phyloP scores from a whole-genome alignment of 1,284 basidiomycete genomes.

The Tilletiaria anomala region DNA sequence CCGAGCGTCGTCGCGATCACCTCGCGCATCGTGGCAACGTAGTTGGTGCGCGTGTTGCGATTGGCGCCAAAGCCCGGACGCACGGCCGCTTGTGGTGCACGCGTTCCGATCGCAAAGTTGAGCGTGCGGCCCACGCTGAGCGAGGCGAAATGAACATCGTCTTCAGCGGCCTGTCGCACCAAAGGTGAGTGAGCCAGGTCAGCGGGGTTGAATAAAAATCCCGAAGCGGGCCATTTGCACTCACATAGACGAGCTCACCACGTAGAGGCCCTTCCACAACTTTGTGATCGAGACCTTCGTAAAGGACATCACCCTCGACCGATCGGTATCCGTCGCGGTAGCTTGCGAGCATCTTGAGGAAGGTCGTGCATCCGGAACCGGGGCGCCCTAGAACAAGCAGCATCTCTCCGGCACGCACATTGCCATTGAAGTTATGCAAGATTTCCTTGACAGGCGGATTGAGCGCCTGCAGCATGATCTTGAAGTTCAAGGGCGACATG shows the following conservation, averaged over 20 bases:
- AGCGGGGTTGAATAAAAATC: slow-evolving; percentile 3
- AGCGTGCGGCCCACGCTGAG: slow-evolving; percentile 23
- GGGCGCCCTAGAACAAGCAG: slow-evolving; percentile 31
- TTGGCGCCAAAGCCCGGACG: slow-evolving; percentile 2
- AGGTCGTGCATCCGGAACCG: slow-evolving; percentile 26
- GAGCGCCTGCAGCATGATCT: slow-evolving; percentile 4
- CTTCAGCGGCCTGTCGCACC: neutral
- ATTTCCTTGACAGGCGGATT: slow-evolving; percentile 23
- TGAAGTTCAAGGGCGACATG: slow-evolving; percentile 9
- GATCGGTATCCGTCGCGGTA: slow-evolving; percentile 28
- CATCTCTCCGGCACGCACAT: slow-evolving; percentile 34
- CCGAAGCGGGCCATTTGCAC: too few relatives aligned
- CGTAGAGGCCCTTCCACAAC: slow-evolving; percentile 18
- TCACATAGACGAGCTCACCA: slow-evolving; percentile 11
- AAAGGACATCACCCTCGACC: slow-evolving; percentile 18
- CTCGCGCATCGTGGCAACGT: slow-evolving; percentile 16
- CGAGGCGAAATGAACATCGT: slow-evolving; percentile 14
- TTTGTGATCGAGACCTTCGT: slow-evolving; percentile 22
- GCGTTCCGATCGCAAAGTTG: slow-evolving; percentile 13
- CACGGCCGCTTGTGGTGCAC: neutral
- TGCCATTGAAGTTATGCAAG: slow-evolving; percentile 19
- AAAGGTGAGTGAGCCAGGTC: neutral
- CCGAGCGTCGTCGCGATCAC: slow-evolving; percentile 25
- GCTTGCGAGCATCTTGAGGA: slow-evolving; percentile 28
- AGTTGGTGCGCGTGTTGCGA: slow-evolving; percentile 3